A percentile compares a stretch with the other conserved stretches of the same genome.
Evolutionary conservation across 148 eudicot genomes (phyloP).

Genomic region (Beta vulgaris): DNA sequence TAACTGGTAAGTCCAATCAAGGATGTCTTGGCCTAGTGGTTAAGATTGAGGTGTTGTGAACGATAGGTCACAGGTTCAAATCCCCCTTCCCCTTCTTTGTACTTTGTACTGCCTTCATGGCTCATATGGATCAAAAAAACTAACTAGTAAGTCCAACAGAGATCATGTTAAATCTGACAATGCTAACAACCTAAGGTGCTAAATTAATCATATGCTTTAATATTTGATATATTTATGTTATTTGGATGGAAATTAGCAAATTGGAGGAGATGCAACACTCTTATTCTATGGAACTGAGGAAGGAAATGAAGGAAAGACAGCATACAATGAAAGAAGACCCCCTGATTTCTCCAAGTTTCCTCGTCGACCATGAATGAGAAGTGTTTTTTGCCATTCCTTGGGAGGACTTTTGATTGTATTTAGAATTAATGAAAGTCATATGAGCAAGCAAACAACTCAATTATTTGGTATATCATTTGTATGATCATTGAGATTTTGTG

Average conservation of each 20-base stretch:
- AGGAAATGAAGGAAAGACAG: slow-evolving; percentile 82
- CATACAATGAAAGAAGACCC: slow-evolving; percentile 58
- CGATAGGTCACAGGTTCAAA: too few species aligned
- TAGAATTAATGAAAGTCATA: neutral
- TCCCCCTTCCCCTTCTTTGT: too few species aligned
- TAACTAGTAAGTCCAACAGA: too few species aligned
- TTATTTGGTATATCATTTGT: neutral
- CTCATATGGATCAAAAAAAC: too few species aligned
- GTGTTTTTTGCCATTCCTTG: neutral
- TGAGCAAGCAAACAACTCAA: neutral
- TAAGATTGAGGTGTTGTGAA: too few species aligned
- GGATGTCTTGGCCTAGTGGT: too few species aligned
- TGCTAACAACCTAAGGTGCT: neutral
- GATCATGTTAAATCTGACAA: too few species aligned
- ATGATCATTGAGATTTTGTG: neutral
- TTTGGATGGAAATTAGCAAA: slow-evolving; percentile 38
- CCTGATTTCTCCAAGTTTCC: slow-evolving; percentile 88
- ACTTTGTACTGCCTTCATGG: too few species aligned
- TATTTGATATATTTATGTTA: neutral
- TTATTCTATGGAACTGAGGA: slow-evolving; percentile 89
- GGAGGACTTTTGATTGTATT: neutral
- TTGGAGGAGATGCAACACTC: slow-evolving; percentile 85
- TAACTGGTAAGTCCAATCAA: too few species aligned
- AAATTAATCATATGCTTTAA: neutral
- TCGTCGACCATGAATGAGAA: slow-evolving; percentile 50